phyloP scores from a whole-genome alignment of 169 alveolate genomes.

The Plasmodium falciparum region DNA sequence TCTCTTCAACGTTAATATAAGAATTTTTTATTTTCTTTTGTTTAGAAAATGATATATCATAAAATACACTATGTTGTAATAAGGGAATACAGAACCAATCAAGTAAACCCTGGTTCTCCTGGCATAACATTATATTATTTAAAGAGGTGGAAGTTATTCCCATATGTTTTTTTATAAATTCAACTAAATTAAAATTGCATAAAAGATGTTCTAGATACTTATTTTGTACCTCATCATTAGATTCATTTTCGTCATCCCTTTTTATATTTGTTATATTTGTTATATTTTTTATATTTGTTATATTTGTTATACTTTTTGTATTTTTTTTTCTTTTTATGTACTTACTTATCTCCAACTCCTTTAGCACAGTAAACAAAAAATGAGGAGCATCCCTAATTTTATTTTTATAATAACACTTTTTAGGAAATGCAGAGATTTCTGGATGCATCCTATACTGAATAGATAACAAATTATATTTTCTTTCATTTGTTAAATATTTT shows the following conservation, averaged over 20 bases:
- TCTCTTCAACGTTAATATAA: conserved; percentile 74
- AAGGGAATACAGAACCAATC: conserved; percentile 84
- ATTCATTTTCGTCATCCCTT: too few species aligned
- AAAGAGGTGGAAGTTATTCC: conserved; percentile 44
- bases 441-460: conserved; percentile 98
- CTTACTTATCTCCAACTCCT: conserved; percentile 37
- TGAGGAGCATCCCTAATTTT: conserved; percentile 77
- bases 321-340: conserved; percentile 2
- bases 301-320: not conserved
- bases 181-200: conserved; percentile 41
- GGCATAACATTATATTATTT: conserved; percentile 33
- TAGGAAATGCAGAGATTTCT: conserved; percentile 94
- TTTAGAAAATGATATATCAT: conserved; percentile 71
- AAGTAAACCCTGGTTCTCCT: conserved; percentile 38
- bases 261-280: not conserved
- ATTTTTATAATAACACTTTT: conserved; percentile 91
- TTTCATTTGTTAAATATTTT: conserved; percentile 83
- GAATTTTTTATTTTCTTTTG: conserved; percentile 50
- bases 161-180: conserved; percentile 42
- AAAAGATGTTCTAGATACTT: conserved; percentile 28
- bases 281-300: too few species aligned
- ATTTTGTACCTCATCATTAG: not conserved
- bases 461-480: conserved; percentile 85
- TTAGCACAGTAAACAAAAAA: conserved; percentile 24
- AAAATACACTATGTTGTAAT: conserved; percentile 67